Evolutionary conservation across 768 basidiomycete species (phyloP).

Genomic region (Pisolithus albus): DNA sequence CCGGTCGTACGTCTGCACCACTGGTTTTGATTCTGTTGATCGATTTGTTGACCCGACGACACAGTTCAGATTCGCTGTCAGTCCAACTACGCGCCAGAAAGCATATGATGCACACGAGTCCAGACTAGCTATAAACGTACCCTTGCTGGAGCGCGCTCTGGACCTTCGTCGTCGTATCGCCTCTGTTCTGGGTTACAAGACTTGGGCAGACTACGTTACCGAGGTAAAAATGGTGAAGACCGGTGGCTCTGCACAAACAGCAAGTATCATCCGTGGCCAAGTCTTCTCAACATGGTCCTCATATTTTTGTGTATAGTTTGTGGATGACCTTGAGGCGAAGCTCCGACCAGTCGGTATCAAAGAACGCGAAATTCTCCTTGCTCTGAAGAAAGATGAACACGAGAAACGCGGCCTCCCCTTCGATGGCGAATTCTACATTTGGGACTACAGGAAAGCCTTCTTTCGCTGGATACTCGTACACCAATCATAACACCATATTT

Average conservation of each 20-base stretch:
- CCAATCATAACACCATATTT: neutral
- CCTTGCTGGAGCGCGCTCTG: constrained; percentile 60
- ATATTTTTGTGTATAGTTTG: constrained; percentile 43
- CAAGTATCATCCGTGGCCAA: constrained; percentile 18
- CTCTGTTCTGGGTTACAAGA: constrained; percentile 61
- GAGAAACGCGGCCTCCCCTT: constrained; percentile 50
- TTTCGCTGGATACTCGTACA: too few species aligned
- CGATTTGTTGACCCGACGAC: neutral
- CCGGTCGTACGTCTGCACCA: constrained; percentile 48
- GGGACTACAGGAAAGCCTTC: constrained; percentile 71
- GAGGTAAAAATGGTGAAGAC: constrained; percentile 84
- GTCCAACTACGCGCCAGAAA: constrained; percentile 57
- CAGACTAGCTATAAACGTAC: constrained; percentile 63
- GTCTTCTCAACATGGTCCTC: neutral
- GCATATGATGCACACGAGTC: constrained; percentile 66
- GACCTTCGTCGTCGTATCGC: constrained; percentile 66
- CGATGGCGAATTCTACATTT: constrained; percentile 70
- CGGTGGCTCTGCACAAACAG: constrained; percentile 52
- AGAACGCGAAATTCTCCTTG: constrained; percentile 61
- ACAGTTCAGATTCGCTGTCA: constrained; percentile 76
- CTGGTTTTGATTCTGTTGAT: neutral
- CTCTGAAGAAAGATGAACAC: constrained; percentile 71
- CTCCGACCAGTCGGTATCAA: constrained; percentile 64
- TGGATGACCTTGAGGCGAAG: constrained; percentile 68
- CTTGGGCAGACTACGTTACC: constrained; percentile 80